phyloP scores from a whole-genome alignment of 768 basidiomycete species.

The Albatrellus ellisii region DNA sequence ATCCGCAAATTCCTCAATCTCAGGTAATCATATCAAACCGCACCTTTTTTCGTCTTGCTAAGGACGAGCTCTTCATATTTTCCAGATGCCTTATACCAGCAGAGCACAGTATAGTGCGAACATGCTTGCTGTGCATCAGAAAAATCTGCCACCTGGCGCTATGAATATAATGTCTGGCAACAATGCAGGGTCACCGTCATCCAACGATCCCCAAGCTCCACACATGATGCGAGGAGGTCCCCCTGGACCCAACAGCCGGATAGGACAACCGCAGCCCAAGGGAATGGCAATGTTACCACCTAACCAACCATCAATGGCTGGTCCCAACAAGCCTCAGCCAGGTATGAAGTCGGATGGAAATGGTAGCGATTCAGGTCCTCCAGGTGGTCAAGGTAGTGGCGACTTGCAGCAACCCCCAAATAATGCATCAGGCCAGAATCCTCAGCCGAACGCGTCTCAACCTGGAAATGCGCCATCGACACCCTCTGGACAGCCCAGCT shows the following conservation, averaged over 20 bases:
- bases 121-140: neutral
- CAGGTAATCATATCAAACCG: conserved; percentile 15
- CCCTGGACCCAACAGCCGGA: conserved; percentile 2
- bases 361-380: neutral
- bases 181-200: conserved; percentile 1
- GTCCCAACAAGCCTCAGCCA: conserved; percentile 6
- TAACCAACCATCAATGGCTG: conserved; percentile 11
- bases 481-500: neutral
- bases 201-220: conserved; percentile 3
- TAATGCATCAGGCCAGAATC: neutral
- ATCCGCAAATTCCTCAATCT: conserved; percentile 19
- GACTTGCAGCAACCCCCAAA: neutral
- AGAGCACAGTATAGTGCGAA: neutral
- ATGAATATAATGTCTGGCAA: conserved; percentile 2
- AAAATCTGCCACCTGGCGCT: neutral
- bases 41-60: no score
- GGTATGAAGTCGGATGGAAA: conserved; percentile 6
- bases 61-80: no score
- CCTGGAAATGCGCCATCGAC: conserved; percentile 2
- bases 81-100: neutral
- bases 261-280: conserved; percentile 7
- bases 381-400: neutral
- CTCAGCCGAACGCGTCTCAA: neutral
- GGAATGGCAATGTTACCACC: conserved; percentile 16
- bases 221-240: conserved; percentile 6